Evolutionary conservation across 108 stramenopile species (phyloP).

Genomic region (Chaetoceros muelleri): DNA sequence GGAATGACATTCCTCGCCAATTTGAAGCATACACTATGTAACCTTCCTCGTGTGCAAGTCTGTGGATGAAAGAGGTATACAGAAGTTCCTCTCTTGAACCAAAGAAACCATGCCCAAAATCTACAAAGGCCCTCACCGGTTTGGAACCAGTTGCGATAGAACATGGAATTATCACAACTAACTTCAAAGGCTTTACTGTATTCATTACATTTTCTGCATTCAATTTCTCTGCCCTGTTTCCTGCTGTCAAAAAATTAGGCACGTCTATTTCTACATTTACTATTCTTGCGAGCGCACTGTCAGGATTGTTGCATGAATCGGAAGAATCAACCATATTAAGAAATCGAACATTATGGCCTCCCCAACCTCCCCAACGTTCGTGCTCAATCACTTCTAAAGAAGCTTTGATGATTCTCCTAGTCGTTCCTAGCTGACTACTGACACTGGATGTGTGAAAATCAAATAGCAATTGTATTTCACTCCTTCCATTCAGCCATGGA

Average conservation of each 20-base stretch:
- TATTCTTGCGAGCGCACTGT: slow-evolving; percentile 26
- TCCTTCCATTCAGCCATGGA: slow-evolving; percentile 17
- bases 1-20: slow-evolving; percentile 62
- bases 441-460: slow-evolving; percentile 41
- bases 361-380: slow-evolving; percentile 12
- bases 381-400: slow-evolving; percentile 20
- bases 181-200: slow-evolving; percentile 32
- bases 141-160: slow-evolving; percentile 21
- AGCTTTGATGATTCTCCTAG: slow-evolving; percentile 28
- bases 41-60: slow-evolving; percentile 41
- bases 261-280: slow-evolving; percentile 48
- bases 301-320: slow-evolving; percentile 4
- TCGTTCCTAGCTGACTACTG: slow-evolving; percentile 27
- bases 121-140: slow-evolving; percentile 37
- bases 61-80: neutral
- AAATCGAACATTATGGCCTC: slow-evolving; percentile 21
- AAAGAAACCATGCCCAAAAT: slow-evolving; percentile 76
- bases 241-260: slow-evolving; percentile 40
- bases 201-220: slow-evolving; percentile 12
- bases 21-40: slow-evolving; percentile 51
- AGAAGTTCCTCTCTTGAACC: slow-evolving; percentile 1
- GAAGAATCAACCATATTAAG: slow-evolving; percentile 10
- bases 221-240: slow-evolving; percentile 23
- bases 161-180: slow-evolving; percentile 60
- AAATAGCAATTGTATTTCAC: slow-evolving; percentile 43